Evolutionary conservation across 2,329 filamentous ascomycete genomes (phyloP), one percentile per base, ranked within the genome.

Genomic region (Penicillium hesseltinei): DNA sequence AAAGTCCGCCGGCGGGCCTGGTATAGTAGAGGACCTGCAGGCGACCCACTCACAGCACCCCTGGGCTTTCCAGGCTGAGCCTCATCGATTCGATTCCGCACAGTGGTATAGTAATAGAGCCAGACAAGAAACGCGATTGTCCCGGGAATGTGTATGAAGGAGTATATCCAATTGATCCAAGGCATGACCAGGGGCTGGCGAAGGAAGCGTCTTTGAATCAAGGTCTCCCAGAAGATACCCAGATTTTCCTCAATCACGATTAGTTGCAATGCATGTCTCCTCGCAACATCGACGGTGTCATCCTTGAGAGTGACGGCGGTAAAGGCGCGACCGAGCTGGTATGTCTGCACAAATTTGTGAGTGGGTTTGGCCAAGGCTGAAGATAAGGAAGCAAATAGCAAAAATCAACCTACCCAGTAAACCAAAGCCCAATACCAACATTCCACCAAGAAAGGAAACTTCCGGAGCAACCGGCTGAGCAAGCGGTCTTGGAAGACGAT

Each of bases 351-450:
- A n/a, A 10, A 15, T 25, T 44, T 44, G 39, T 66, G 29, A 68
- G 61, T 44, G 9, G 9, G 25, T 13, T 44, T 27, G 25, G 17
- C 17, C 25, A 44, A 29, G 25, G 27, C 25, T 15, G 10, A 29
- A 6, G 9, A 19, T 44, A 11, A n/a, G 25, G 9, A 39, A 46
- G 13, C 1, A 35, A 44, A 27, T 19, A 40, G 8, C 23, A 17
- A 19, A 19, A n/a, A 54, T 31, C n/a, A 31, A 69, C 82, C 66
- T 81, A 90, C 88, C 87, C 88, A 91, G 76, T 91, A 91, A 50
- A 91, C 86, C 61, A 90, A 75, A 3, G 85, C 84, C 88, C 88
- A 91, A 66, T 91, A 91, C 87, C 88, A 91, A 40, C 84, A 87
- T 73, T 91, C 89, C 1, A 86, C 85, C 29, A 91, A 72, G 69